A percentile compares a stretch with the other conserved stretches of the same genome.
These are phyloP conservation scores for Eimeria sp. DNA, from an alignment of 169 alveolate genomes.

Conservation along the genomic window DNA sequence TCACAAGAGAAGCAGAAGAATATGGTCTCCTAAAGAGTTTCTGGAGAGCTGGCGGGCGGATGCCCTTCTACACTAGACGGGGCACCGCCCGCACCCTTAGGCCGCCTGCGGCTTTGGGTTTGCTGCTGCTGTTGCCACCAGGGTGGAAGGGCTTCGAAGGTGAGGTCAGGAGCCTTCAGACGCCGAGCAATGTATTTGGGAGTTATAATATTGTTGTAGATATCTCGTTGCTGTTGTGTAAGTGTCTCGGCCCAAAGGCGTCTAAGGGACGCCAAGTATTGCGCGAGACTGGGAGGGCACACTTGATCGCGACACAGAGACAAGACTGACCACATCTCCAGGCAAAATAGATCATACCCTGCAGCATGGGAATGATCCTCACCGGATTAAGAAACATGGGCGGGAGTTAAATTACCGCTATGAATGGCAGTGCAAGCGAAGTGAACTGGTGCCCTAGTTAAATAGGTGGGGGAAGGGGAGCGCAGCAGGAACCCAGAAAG, in stretches of 20 bases:
- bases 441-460: neutral
- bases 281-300: constrained; percentile 69
- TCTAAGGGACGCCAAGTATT: constrained; percentile 33
- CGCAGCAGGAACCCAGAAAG: neutral
- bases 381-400: neutral
- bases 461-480: neutral
- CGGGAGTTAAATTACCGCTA: neutral
- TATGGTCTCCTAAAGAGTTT: neutral
- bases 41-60: constrained; percentile 19
- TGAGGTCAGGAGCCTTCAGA: constrained; percentile 63
- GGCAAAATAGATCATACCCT: constrained; percentile 76
- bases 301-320: constrained; percentile 82
- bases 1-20: neutral
- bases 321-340: constrained; percentile 82
- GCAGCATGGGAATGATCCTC: neutral
- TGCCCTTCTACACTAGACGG: constrained; percentile 37
- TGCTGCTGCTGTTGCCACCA: constrained; percentile 76
- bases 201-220: constrained; percentile 71
- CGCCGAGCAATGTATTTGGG: constrained; percentile 77
- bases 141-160: constrained; percentile 77
- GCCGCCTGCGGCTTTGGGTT: constrained; percentile 64
- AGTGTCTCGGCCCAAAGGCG: constrained; percentile 78
- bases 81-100: constrained; percentile 54
- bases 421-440: neutral
- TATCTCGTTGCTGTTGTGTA: constrained; percentile 78